A percentile compares a stretch with the other conserved stretches of the same genome.
Evolutionary conservation across 768 basidiomycete species (phyloP).

Genomic region (Collybiopsis confluens): DNA sequence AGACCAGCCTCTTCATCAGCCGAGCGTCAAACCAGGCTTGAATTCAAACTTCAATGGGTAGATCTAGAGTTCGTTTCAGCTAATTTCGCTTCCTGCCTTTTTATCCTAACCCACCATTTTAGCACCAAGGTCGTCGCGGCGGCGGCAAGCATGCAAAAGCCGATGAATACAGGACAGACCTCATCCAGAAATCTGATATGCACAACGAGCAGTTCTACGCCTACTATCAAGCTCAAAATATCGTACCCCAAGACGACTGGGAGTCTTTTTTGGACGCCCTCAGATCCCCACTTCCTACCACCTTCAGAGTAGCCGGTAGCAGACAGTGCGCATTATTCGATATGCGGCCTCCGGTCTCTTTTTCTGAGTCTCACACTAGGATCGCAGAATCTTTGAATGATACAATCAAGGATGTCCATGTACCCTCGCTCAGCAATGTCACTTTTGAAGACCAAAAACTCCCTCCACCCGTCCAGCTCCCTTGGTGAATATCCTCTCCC

Average conservation of each 20-base stretch:
- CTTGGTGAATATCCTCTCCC: constrained; percentile 56
- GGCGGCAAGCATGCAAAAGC: constrained; percentile 12
- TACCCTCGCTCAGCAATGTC: constrained; percentile 69
- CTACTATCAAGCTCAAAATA: constrained; percentile 74
- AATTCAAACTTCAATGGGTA: neutral
- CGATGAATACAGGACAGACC: constrained; percentile 41
- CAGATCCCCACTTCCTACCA: constrained; percentile 78
- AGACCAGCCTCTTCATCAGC: constrained; percentile 50
- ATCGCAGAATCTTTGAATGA: constrained; percentile 72
- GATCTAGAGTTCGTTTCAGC: constrained; percentile 1
- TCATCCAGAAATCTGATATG: constrained; percentile 62
- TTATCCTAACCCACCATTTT: neutral
- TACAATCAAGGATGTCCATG: constrained; percentile 71
- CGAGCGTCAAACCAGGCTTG: neutral
- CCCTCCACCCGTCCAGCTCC: constrained; percentile 76
- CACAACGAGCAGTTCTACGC: constrained; percentile 60
- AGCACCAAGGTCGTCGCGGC: neutral
- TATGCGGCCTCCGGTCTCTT: neutral
- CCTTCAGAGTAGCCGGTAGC: constrained; percentile 89
- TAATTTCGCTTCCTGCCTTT: neutral
- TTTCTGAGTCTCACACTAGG: constrained; percentile 25
- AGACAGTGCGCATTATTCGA: constrained; percentile 70
- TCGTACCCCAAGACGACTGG: constrained; percentile 81
- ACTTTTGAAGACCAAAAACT: constrained; percentile 73
- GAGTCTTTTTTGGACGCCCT: constrained; percentile 60